phyloP scores from a whole-genome alignment of 805 yeast species.

The Debaryomyces hansenii region DNA sequence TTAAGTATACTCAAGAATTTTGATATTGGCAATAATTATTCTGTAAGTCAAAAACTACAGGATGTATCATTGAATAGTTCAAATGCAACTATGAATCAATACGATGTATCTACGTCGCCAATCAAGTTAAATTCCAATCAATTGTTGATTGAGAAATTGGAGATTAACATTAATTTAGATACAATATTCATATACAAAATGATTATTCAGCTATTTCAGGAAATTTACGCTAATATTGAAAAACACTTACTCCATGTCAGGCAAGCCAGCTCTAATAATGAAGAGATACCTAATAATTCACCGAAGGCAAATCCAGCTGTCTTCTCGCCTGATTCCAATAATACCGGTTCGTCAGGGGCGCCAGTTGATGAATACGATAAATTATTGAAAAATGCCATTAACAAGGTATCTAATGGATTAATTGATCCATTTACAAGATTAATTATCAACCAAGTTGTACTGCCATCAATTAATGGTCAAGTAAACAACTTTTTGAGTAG shows the following conservation, averaged over 20 bases:
- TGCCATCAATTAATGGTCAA: conserved; percentile 25
- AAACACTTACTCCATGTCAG: conserved; percentile 18
- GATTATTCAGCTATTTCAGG: conserved; percentile 27
- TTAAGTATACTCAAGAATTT: conserved; percentile 36
- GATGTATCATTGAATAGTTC: conserved; percentile 10
- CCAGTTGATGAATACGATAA: conserved; percentile 33
- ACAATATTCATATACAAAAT: conserved; percentile 38
- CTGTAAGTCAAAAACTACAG: conserved; percentile 4
- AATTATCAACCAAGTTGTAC: conserved; percentile 31
- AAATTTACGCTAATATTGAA: conserved; percentile 25
- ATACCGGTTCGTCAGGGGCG: conserved; percentile 21
- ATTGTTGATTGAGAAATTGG: conserved; percentile 43
- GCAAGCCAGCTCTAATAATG: neutral
- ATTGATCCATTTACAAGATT: conserved; percentile 37
- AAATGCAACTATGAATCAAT: conserved; percentile 9
- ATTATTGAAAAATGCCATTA: conserved; percentile 24
- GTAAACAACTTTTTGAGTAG: conserved; percentile 28
- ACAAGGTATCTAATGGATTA: conserved; percentile 33
- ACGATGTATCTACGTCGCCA: conserved; percentile 28
- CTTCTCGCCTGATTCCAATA: conserved; percentile 29
- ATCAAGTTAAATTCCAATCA: conserved; percentile 40
- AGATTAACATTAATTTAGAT: conserved; percentile 42
- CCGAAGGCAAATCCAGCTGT: conserved; percentile 30
- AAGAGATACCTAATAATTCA: neutral
- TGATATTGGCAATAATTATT: conserved; percentile 29